Evolutionary conservation across 176 grass and related monocot genomes (phyloP).

Genomic region (Aechmea fasciata): DNA sequence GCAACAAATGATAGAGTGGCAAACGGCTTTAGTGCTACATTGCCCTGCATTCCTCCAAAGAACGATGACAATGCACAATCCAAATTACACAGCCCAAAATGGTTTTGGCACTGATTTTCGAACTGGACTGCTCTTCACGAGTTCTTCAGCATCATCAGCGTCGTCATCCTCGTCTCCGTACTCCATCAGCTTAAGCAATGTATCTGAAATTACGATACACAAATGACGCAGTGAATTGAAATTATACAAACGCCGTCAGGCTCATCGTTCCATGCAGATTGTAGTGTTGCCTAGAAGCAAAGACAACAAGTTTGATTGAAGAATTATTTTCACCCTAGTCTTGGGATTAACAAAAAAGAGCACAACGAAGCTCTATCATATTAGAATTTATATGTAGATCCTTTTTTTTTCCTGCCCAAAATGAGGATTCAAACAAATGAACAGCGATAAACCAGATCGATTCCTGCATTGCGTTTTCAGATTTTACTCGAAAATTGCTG

Average conservation of each 20-base stretch:
- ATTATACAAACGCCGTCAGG: too few species aligned
- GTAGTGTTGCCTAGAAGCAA: neutral
- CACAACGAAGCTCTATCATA: too few species aligned
- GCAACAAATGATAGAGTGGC: too few species aligned
- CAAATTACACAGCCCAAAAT: conserved; percentile 49
- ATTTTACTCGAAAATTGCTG: too few species aligned
- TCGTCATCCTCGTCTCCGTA: conserved; percentile 81
- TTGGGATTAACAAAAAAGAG: too few species aligned
- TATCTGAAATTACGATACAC: conserved; percentile 35
- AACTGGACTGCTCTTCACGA: conserved; percentile 16
- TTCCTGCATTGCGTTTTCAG: neutral
- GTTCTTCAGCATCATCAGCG: conserved; percentile 12
- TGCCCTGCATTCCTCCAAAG: neutral
- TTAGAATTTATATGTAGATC: too few species aligned
- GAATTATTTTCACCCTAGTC: neutral
- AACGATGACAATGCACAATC: neutral
- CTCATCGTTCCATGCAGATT: too few species aligned
- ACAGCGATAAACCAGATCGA: neutral
- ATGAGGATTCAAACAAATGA: neutral
- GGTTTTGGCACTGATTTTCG: conserved; percentile 32
- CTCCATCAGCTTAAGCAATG: conserved; percentile 75
- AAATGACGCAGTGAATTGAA: too few species aligned
- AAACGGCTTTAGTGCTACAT: too few species aligned
- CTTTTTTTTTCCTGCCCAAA: too few species aligned
- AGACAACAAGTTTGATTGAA: neutral